Conservation (phyloP, 1,284 basidiomycete species). For the Sanghuangporus baumii region DNA sequence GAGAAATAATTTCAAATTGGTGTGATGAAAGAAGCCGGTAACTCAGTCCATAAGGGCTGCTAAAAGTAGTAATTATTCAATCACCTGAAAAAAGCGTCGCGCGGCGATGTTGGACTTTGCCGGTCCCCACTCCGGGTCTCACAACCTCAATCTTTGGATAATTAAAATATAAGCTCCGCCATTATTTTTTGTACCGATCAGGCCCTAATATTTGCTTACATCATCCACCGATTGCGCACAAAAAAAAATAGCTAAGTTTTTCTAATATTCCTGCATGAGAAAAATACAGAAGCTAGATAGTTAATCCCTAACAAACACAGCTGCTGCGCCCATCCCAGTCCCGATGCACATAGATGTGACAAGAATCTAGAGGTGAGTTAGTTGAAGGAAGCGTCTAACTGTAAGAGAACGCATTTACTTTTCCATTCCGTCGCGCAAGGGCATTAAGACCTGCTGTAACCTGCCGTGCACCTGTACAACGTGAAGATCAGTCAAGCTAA, state of each 20-base stretch:
- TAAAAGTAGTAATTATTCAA: neutral
- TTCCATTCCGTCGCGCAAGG: slow-evolving; percentile 69
- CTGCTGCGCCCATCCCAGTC: slow-evolving; percentile 88
- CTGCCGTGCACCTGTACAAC: slow-evolving; percentile 85
- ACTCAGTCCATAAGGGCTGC: no score
- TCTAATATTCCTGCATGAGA: neutral
- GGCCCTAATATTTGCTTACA: no score
- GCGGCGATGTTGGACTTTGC: no score
- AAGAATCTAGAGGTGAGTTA: slow-evolving; percentile 42
- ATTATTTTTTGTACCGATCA: no score
- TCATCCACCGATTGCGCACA: neutral
- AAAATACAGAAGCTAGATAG: neutral
- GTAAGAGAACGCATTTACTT: slow-evolving; percentile 40
- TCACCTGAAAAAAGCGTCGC: no score
- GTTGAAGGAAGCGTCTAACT: slow-evolving; percentile 1
- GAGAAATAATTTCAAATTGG: no score
- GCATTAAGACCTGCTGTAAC: slow-evolving; percentile 86
- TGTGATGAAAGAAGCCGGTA: no score
- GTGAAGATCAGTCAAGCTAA: slow-evolving; percentile 31
- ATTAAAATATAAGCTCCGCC: no score
- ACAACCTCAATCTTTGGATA: no score
- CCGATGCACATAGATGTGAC: slow-evolving; percentile 86
- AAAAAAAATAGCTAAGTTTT: neutral
- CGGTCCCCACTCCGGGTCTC: no score
- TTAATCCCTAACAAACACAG: slow-evolving; percentile 55